Conservation (phyloP, 1,139 yeast species). For the Yarrowia galli region DNA sequence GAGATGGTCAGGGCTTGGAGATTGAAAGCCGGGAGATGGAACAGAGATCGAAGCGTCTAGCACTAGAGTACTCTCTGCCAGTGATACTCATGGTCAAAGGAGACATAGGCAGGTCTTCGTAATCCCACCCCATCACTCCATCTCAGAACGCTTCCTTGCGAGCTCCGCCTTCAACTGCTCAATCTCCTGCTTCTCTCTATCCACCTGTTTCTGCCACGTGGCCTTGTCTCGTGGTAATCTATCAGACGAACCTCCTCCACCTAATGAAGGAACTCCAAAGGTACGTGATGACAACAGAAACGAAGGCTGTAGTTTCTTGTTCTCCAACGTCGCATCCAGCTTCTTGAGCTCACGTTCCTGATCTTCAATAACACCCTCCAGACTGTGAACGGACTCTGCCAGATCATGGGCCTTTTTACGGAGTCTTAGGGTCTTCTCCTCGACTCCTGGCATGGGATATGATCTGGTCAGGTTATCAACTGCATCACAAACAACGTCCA, state of each 20-base stretch:
- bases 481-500: conserved; percentile 50
- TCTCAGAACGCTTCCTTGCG: conserved; percentile 1
- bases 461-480: conserved; percentile 47
- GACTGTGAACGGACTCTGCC: conserved; percentile 46
- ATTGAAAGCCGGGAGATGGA: no score
- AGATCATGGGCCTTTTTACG: conserved; percentile 45
- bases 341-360: conserved; percentile 45
- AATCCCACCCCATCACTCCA: background rate
- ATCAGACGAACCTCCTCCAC: conserved; percentile 17
- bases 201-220: conserved; percentile 42
- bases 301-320: conserved; percentile 40
- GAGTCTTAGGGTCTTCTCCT: conserved; percentile 45
- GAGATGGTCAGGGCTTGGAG: no score
- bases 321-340: conserved; percentile 42
- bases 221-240: conserved; percentile 41
- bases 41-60: no score
- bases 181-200: conserved; percentile 49
- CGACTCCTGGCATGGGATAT: conserved; percentile 50
- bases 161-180: conserved; percentile 47
- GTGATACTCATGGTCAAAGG: background rate
- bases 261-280: conserved; percentile 13
- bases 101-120: fast-evolving
- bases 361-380: conserved; percentile 51
- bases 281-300: conserved; percentile 6
- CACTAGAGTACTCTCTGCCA: no score